Conservation (phyloP, 2,329 filamentous ascomycete species). For the Juglanconis sp. region DNA sequence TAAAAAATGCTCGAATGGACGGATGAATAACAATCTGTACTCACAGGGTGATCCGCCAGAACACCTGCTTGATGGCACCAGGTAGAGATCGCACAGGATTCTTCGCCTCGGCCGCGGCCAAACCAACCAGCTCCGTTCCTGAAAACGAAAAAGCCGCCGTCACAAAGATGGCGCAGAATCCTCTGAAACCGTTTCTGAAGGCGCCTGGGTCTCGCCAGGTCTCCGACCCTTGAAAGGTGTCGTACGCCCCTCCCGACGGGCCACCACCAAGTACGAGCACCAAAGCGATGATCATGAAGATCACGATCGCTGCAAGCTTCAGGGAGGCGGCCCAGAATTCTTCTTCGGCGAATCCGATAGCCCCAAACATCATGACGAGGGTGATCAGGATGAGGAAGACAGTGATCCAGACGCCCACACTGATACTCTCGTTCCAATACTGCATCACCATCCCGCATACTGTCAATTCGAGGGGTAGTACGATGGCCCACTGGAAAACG, state of each 20-base stretch:
- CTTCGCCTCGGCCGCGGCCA: slow-evolving; percentile 67
- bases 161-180: slow-evolving; percentile 69
- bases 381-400: slow-evolving; percentile 52
- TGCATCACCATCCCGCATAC: slow-evolving; percentile 46
- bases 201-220: slow-evolving; percentile 50
- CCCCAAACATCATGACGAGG: slow-evolving; percentile 54
- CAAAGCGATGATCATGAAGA: slow-evolving; percentile 63
- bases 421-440: slow-evolving; percentile 46
- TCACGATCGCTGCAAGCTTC: slow-evolving; percentile 55
- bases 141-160: slow-evolving; percentile 72
- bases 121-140: slow-evolving; percentile 71
- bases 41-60: slow-evolving; percentile 51
- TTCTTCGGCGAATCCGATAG: slow-evolving; percentile 54
- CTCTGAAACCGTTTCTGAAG: slow-evolving; percentile 72
- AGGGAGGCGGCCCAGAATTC: slow-evolving; percentile 58
- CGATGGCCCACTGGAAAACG: slow-evolving; percentile 46
- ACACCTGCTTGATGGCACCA: slow-evolving; percentile 77
- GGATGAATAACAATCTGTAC: background rate
- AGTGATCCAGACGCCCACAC: slow-evolving; percentile 51
- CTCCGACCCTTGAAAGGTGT: slow-evolving; percentile 46
- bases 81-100: slow-evolving; percentile 74
- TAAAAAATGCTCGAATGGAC: too few species aligned
- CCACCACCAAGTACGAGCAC: slow-evolving; percentile 59
- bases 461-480: slow-evolving; percentile 46
- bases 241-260: slow-evolving; percentile 43